A percentile compares a stretch with the other conserved stretches of the same genome.
These are phyloP conservation scores for Naematelia aurantialba DNA, from an alignment of 768 basidiomycete genomes.

Conservation along the genomic window DNA sequence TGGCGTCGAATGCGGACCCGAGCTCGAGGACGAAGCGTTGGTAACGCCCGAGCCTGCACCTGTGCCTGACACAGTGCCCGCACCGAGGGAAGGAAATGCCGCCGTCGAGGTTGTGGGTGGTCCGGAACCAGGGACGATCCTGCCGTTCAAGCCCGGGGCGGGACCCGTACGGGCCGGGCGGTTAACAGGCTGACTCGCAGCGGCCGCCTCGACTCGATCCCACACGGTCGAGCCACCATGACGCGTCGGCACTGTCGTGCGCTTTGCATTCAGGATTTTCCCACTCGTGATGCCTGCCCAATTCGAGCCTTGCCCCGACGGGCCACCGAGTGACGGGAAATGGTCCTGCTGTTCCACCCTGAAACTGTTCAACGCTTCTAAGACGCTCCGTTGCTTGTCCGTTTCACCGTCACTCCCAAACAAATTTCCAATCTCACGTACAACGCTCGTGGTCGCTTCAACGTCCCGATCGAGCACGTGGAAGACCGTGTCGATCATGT, in stretches of 20 bases:
- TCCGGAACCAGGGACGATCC: constrained; percentile 29
- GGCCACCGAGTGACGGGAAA: constrained; percentile 65
- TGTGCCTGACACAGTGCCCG: constrained; percentile 1
- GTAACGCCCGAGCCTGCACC: not conserved
- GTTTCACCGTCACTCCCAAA: constrained; percentile 67
- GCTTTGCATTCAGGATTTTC: constrained; percentile 77
- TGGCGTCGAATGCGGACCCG: constrained; percentile 26
- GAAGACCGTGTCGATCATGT: constrained; percentile 85
- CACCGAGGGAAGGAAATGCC: constrained; percentile 40
- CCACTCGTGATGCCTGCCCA: constrained; percentile 79
- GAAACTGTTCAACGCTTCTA: constrained; percentile 77
- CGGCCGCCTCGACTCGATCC: constrained; percentile 84
- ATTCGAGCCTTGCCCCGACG: constrained; percentile 52
- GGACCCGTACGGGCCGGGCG: constrained; percentile 18
- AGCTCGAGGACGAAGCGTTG: not conserved
- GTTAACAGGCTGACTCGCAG: constrained; percentile 49
- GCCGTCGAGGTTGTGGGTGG: constrained; percentile 8
- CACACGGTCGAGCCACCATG: constrained; percentile 60
- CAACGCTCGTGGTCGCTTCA: constrained; percentile 62
- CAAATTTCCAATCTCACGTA: constrained; percentile 60
- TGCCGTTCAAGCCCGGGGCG: constrained; percentile 18
- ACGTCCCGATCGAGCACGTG: constrained; percentile 65
- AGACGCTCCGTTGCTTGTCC: constrained; percentile 66
- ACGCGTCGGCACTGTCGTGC: constrained; percentile 62
- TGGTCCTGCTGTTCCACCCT: constrained; percentile 73